Percentiles rank a stretch among this genome's conserved stretches.
Evolutionary conservation across 2,329 filamentous ascomycete genomes (phyloP).

Genomic region (Aspergillus carbonarius): DNA sequence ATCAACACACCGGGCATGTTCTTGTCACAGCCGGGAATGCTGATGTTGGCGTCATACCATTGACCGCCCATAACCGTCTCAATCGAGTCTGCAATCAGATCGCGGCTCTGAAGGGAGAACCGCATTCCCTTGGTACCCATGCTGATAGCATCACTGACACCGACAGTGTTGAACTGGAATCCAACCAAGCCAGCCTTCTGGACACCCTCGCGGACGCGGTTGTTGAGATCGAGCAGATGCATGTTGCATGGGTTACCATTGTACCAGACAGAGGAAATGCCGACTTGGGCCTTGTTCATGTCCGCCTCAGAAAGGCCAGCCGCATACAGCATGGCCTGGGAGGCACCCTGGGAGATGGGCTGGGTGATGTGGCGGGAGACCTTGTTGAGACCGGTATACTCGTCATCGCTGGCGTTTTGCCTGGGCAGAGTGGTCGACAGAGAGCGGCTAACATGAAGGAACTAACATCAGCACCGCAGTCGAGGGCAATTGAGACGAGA

Average conservation of each 20-base stretch:
- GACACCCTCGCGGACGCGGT: slow-evolving; percentile 71
- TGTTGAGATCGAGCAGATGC: slow-evolving; percentile 89
- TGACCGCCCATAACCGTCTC: slow-evolving; percentile 99
- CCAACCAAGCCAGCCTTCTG: slow-evolving; percentile 77
- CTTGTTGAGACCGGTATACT: slow-evolving; percentile 68
- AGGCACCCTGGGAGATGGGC: slow-evolving; percentile 96
- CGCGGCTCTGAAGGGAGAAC: slow-evolving; percentile 88
- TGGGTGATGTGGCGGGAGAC: slow-evolving; percentile 85
- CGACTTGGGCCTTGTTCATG: slow-evolving; percentile 95
- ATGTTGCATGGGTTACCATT: slow-evolving; percentile 99
- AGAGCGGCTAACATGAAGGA: slow-evolving; percentile 27
- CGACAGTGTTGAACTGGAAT: slow-evolving; percentile 99
- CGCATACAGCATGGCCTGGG: slow-evolving; percentile 98
- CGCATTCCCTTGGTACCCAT: slow-evolving; percentile 99
- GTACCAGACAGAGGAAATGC: slow-evolving; percentile 98
- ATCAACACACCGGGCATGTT: slow-evolving; percentile 96
- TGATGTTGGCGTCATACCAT: slow-evolving; percentile 98
- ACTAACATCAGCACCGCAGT: neutral
- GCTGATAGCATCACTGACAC: slow-evolving; percentile 94
- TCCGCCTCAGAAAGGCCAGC: slow-evolving; percentile 83
- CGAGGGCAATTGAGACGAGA: neutral
- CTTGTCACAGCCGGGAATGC: slow-evolving; percentile 97
- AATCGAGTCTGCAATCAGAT: slow-evolving; percentile 96
- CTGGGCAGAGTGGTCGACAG: slow-evolving; percentile 49
- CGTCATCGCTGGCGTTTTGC: slow-evolving; percentile 44